These are phyloP conservation scores for Speleostelium caveatum DNA, from an alignment of 78 protist genomes.

Conservation along the genomic window DNA sequence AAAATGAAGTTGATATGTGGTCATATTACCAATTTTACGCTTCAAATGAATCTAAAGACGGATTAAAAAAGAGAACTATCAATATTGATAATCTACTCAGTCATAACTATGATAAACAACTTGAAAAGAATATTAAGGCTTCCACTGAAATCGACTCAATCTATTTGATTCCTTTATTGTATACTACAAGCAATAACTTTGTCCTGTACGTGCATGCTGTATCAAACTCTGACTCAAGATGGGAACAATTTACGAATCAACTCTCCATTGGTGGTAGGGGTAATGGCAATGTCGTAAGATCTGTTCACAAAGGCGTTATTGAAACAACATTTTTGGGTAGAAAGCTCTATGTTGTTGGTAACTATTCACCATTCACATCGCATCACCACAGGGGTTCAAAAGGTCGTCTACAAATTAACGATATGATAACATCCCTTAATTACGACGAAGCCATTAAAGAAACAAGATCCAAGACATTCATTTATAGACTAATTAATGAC, in stretches of 20 bases:
- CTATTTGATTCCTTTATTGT: slow-evolving; percentile 9
- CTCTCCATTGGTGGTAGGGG: slow-evolving; percentile 48
- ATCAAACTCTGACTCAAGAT: slow-evolving; percentile 28
- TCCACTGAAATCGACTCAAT: slow-evolving; percentile 12
- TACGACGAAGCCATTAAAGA: neutral
- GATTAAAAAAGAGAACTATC: neutral
- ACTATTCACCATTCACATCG: neutral
- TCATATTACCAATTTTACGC: slow-evolving; percentile 18
- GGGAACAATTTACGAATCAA: slow-evolving; percentile 12
- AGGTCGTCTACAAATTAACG: neutral
- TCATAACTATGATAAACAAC: neutral
- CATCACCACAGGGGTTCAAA: neutral
- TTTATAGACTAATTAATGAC: slow-evolving; percentile 25
- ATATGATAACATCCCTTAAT: neutral
- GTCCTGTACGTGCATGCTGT: neutral
- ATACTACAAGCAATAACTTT: neutral
- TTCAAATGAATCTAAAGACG: neutral
- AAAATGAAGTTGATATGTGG: slow-evolving; percentile 46
- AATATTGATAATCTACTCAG: neutral
- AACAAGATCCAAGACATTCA: neutral
- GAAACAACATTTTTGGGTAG: neutral
- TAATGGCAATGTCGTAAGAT: slow-evolving; percentile 49
- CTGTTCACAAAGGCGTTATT: slow-evolving; percentile 46
- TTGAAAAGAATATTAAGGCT: neutral
- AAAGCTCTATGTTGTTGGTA: slow-evolving; percentile 16